A percentile compares a stretch with the other conserved stretches of the same genome.
Conservation (phyloP, 1,284 basidiomycete species). For the Microbotryum intermedium region DNA sequence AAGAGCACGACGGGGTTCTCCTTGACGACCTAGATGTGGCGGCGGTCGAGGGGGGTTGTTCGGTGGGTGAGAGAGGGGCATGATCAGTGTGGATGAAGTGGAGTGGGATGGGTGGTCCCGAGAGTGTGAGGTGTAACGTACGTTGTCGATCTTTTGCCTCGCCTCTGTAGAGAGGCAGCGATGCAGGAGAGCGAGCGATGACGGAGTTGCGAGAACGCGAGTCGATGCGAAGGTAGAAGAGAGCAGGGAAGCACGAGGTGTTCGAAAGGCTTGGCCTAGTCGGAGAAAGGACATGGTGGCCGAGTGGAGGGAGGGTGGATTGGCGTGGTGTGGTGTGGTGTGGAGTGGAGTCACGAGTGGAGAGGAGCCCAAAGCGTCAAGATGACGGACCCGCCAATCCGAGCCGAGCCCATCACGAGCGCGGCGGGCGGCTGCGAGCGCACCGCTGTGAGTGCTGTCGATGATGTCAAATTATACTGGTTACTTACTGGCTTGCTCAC, state of each 20-base stretch:
- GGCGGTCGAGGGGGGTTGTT: not conserved
- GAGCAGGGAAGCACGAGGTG: too few relatives aligned
- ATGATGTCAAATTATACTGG: too few relatives aligned
- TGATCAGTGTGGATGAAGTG: not conserved
- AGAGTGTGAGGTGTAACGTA: conserved; percentile 22
- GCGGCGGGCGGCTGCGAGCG: too few relatives aligned
- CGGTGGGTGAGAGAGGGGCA: not conserved
- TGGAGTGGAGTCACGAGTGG: too few relatives aligned
- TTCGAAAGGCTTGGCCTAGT: not conserved
- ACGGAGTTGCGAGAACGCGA: conserved; percentile 3
- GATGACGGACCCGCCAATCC: too few relatives aligned
- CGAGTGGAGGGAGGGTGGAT: not conserved
- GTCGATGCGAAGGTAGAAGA: not conserved
- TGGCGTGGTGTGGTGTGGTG: not conserved
- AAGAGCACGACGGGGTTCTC: conserved; percentile 74
- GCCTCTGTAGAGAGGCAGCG: conserved; percentile 44
- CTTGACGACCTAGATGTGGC: conserved; percentile 54
- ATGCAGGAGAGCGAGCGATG: conserved; percentile 14
- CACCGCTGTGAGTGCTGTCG: too few relatives aligned
- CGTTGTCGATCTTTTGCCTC: conserved; percentile 45
- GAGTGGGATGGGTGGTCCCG: not conserved
- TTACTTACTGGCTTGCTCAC: too few relatives aligned
- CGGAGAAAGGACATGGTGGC: not conserved
- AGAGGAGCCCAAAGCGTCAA: too few relatives aligned
- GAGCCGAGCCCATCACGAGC: too few relatives aligned